Evolutionary conservation across 768 basidiomycete genomes (phyloP), one percentile per base, ranked within the genome.

Genomic region (Kwoniella sp.): DNA sequence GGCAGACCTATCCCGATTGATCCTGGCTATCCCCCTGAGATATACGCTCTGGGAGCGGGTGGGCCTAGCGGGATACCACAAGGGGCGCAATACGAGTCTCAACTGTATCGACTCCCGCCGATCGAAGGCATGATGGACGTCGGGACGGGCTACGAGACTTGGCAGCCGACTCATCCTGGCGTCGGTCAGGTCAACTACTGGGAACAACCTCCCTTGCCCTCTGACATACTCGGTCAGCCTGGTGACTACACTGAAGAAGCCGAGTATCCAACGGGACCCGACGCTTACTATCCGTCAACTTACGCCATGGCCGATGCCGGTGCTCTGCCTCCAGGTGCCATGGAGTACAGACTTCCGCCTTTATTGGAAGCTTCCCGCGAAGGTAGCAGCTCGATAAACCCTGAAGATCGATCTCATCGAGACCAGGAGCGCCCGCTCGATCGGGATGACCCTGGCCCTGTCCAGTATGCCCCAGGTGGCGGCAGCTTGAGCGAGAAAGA

Each of bases 31-130:
- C 19, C 12, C 4, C 19, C 36, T 15, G 56, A 50, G 19, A 42
- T 45, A 39, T 57, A 55, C 48, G 43, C 25, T 20, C 19, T 15
- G 23, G 33, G 19, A 10, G 19, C 34, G 6, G 36, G 17, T 17
- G 32, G 26, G 5, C 2, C 25, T 8, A 23, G 27, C 9, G 47
- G 37, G n/a, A 20, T 38, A 14, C 37, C 37, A 3, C 5, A 38
- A 14, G 12, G 37, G 19, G 23, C 12, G 25, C 37, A 40, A 7
- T 42, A 51, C 20, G 43, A 52, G 15, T 12, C 26, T 29, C 42
- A 52, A 25, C 61, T 65, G 64, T 66, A 69, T 40, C 53, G 57
- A 25, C 44, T 69, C 9, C 67, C 67, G 1, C 65, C 61, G 10
- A 59, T 66, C 26, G 28, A 59, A 25, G 55, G 48, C 23, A 49